phyloP scores from a whole-genome alignment of 1,139 yeast species.

The Yamadazyma friedrichii region DNA sequence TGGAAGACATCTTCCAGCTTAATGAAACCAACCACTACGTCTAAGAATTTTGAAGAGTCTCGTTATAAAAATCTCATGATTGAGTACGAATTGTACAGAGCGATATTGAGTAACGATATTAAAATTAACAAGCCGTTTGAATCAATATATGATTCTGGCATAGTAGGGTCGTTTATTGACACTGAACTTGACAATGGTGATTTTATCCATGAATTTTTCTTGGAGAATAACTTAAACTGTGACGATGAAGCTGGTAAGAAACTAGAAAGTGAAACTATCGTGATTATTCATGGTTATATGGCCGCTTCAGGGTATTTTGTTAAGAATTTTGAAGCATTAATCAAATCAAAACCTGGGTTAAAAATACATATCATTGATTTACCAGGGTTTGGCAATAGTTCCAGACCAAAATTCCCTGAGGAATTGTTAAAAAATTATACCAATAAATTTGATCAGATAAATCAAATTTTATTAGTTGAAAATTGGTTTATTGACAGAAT shows the following conservation, averaged over 20 bases:
- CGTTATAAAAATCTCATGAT: constrained; percentile 25
- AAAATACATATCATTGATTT: constrained; percentile 37
- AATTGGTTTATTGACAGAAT: constrained; percentile 45
- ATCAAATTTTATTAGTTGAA: constrained; percentile 36
- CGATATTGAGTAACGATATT: constrained; percentile 34
- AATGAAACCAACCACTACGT: constrained; percentile 20
- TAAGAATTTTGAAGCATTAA: constrained; percentile 35
- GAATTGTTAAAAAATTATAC: constrained; percentile 25
- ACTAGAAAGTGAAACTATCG: constrained; percentile 20
- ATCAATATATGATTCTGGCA: constrained; percentile 7
- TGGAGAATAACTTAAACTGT: constrained; percentile 23
- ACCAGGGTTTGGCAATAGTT: constrained; percentile 48
- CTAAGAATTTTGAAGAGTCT: constrained; percentile 19
- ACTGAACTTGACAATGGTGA: constrained; percentile 28
- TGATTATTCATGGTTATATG: constrained; percentile 47
- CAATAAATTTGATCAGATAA: constrained; percentile 23
- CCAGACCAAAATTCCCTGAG: constrained; percentile 39
- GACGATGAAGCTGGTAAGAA: constrained; percentile 9
- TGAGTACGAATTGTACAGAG: constrained; percentile 36
- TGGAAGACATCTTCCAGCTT: constrained; percentile 33
- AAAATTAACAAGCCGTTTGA: constrained; percentile 20
- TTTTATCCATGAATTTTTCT: constrained; percentile 38
- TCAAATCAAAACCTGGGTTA: constrained; percentile 33
- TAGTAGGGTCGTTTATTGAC: constrained; percentile 24
- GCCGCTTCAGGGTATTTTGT: constrained; percentile 47